These are phyloP conservation scores for Erythrobasidium yunnanense DNA, from an alignment of 768 basidiomycete species.

Conservation along the genomic window DNA sequence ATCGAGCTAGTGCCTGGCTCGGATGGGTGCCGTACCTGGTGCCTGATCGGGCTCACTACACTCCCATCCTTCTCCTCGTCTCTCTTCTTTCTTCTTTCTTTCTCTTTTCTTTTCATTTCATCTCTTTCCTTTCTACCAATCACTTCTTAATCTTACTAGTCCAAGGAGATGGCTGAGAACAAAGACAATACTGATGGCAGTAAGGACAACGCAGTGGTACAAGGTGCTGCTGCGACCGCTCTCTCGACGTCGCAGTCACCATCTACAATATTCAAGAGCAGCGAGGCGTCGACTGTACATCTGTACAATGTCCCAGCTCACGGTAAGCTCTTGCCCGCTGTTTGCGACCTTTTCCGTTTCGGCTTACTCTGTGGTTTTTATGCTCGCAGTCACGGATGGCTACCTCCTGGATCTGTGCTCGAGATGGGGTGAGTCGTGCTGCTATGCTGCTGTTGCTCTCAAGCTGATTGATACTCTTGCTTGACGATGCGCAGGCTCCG, in stretches of 20 bases:
- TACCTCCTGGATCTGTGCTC: conserved; percentile 16
- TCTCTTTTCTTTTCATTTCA: neutral
- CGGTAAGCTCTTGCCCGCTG: conserved; percentile 3
- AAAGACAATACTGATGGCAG: no score
- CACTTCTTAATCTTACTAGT: neutral
- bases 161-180: no score
- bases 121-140: neutral
- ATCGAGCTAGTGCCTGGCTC: no score
- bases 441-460: neutral
- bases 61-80: neutral
- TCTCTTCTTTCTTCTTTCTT: neutral
- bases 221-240: no score
- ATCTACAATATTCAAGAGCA: conserved; percentile 6
- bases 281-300: conserved; percentile 13
- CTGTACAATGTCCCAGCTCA: conserved; percentile 5
- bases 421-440: conserved; percentile 22
- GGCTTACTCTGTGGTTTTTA: neutral
- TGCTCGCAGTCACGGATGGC: conserved; percentile 15
- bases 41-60: no score
- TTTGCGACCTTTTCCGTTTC: neutral
- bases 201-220: no score
- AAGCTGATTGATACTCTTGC: neutral
- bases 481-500: conserved; percentile 12
- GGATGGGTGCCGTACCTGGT: no score
- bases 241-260: no score